phyloP scores from a whole-genome alignment of 805 yeast genomes.

The Teunomyces barrocoloradensis region DNA sequence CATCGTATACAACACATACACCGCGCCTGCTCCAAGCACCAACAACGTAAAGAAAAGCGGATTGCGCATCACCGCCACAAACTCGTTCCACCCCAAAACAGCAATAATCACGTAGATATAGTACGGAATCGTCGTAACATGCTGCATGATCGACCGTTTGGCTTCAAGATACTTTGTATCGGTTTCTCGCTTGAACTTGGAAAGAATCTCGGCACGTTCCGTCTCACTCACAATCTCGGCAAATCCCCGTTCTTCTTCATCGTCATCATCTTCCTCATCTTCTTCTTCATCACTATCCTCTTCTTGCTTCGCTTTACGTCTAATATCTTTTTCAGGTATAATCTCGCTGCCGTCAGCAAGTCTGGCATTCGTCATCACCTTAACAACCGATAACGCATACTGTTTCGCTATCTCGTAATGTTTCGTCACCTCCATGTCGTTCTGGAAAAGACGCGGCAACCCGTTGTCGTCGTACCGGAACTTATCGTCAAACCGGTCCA shows the following conservation, averaged over 20 bases:
- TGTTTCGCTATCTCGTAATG: constrained; percentile 61
- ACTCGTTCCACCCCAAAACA: constrained; percentile 93
- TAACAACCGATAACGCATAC: constrained; percentile 54
- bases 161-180: constrained; percentile 84
- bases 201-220: constrained; percentile 43
- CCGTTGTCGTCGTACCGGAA: constrained; percentile 84
- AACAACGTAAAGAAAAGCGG: constrained; percentile 74
- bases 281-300: constrained; percentile 29
- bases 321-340: constrained; percentile 54
- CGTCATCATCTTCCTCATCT: constrained; percentile 21
- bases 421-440: constrained; percentile 66
- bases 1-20: constrained; percentile 65
- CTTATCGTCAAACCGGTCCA: constrained; percentile 76
- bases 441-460: constrained; percentile 78
- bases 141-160: constrained; percentile 77
- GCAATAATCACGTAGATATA: constrained; percentile 73
- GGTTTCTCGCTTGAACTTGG: constrained; percentile 67
- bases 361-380: constrained; percentile 47
- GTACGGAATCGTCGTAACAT: constrained; percentile 76
- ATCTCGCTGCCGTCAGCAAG: constrained; percentile 52
- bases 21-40: constrained; percentile 55
- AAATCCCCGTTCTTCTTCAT: constrained; percentile 19
- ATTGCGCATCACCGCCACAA: constrained; percentile 80
- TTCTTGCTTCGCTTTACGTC: not conserved
- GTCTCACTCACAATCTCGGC: constrained; percentile 4